Base-by-base conservation (phyloP, 2,329 filamentous ascomycete species). In the Chaetomium olivaceum region DNA sequence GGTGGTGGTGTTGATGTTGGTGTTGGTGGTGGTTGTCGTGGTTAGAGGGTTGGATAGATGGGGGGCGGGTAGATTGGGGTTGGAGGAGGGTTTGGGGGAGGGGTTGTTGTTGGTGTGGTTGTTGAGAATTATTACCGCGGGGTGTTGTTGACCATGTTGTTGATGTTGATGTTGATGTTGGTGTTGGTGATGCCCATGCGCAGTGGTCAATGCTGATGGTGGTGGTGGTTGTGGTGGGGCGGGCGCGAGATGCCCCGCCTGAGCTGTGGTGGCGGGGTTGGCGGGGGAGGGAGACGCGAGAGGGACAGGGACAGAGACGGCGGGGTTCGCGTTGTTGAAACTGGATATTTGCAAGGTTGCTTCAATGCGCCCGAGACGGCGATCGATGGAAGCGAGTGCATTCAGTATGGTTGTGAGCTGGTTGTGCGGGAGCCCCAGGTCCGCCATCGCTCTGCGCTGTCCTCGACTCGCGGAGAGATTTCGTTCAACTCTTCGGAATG, bases 291-390 rank as follows among this genome's bases (percentile, higher is more conserved):
- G 50, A 6, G 63, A 36, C 36, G 57, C 43, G 51, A 58, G 25
- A 65, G n/a, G 58, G 58, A 33, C 58, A 65, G n/a, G 58, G 58
- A 33, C 58, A 27, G 64, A 31, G 36, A 50, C 36, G 25, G 62
- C 43, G 16, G 51, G 19, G 52, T 51, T 56, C 14, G 48, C 31
- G 29, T 48, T 61, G 23, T 36, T 55, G 63, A 58, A 64, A 39
- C 46, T 61, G 39, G 65, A 48, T 51, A 69, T 63, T 19, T 65
- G 64, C 43, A 76, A 64, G 23, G 64, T 60, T 6, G 66, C 62
- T 60, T 76, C 74, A 66, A 76, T 74, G 33, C 73, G 70, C 54
- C 56, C 65, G 14, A 76, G 73, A 21, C 74, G 74, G 61, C 72
- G 71, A 65, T 76, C 73, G 60, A 76, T 75, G 19, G 73, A 69